These are phyloP conservation scores for Narthecium ossifragum DNA, from an alignment of 106 monocot genomes.

Conservation along the genomic window DNA sequence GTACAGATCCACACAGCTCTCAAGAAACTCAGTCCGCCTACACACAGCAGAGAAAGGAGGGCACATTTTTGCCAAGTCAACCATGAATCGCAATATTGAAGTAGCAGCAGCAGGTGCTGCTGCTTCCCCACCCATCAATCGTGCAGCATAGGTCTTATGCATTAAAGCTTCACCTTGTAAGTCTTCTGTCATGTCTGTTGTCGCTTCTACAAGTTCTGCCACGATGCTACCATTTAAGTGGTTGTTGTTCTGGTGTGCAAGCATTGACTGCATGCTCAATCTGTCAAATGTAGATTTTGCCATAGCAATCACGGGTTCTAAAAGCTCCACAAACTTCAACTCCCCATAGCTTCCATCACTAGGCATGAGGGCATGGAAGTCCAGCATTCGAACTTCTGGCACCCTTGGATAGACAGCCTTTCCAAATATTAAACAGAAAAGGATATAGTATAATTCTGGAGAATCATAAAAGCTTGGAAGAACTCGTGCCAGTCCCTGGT, in stretches of 20 bases:
- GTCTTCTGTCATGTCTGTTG: constrained; percentile 56
- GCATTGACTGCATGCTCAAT: constrained; percentile 70
- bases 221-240: constrained; percentile 58
- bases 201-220: constrained; percentile 73
- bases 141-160: constrained; percentile 98
- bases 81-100: constrained; percentile 88
- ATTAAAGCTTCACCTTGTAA: constrained; percentile 96
- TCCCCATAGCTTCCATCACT: constrained; percentile 84
- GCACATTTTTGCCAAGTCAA: constrained; percentile 92
- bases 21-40: constrained; percentile 83
- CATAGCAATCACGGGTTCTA: constrained; percentile 91
- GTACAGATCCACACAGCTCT: constrained; percentile 94
- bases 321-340: constrained; percentile 82
- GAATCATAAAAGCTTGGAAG: constrained; percentile 97
- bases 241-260: constrained; percentile 72
- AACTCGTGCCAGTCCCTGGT: constrained; percentile 63
- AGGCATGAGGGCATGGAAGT: constrained; percentile 89
- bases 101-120: constrained; percentile 84
- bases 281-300: constrained; percentile 90
- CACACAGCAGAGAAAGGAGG: constrained; percentile 83
- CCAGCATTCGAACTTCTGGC: constrained; percentile 96
- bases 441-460: constrained; percentile 94
- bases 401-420: constrained; percentile 92
- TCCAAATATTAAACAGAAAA: constrained; percentile 94
- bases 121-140: constrained; percentile 95